phyloP scores from a whole-genome alignment of 106 monocot species.

The Dendrobium nobile region DNA sequence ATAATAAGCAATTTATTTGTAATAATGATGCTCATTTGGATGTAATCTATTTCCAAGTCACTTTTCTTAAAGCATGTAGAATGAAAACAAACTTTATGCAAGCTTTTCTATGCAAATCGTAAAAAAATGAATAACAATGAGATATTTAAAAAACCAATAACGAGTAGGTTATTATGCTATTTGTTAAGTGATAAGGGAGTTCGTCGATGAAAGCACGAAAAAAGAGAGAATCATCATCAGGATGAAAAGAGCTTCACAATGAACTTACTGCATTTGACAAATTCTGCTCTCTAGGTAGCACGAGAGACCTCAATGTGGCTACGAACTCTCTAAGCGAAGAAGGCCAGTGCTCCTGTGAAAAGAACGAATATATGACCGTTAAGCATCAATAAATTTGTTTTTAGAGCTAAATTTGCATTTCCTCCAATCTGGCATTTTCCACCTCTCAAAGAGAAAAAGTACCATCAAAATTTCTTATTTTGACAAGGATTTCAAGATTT shows the following conservation, averaged over 20 bases:
- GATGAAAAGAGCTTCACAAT: not conserved
- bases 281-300: conserved; percentile 50
- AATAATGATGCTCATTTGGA: not conserved
- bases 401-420: not conserved
- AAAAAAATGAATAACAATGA: not conserved
- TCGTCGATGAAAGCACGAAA: not conserved
- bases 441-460: not conserved
- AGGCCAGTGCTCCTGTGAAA: conserved; percentile 70
- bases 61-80: not conserved
- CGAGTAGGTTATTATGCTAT: not conserved
- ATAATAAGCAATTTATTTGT: not conserved
- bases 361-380: not conserved
- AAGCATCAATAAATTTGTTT: not conserved
- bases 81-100: not conserved
- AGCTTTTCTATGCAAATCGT: not conserved
- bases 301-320: conserved; percentile 43
- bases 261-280: conserved; percentile 35
- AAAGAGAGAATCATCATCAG: not conserved
- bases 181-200: not conserved
- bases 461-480: not conserved
- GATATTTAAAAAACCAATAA: not conserved
- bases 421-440: not conserved
- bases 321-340: conserved; percentile 62
- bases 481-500: not conserved
- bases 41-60: not conserved